Evolutionary conservation across 1,284 basidiomycete genomes (phyloP), one percentile per base, ranked within the genome.

Genomic region (Ganoderma lingzhi): DNA sequence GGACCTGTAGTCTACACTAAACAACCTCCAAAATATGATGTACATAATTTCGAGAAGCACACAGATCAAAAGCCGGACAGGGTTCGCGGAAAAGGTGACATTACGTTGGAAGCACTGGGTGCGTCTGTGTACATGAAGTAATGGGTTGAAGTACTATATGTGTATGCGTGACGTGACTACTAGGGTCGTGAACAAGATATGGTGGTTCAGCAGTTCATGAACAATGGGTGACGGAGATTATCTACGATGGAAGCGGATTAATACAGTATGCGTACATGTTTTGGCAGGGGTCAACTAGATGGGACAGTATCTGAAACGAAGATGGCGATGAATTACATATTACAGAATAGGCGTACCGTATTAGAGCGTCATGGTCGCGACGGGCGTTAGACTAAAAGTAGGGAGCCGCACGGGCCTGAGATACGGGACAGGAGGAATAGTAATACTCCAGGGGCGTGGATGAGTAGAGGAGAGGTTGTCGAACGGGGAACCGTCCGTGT

Each of bases 221-320:
- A 65, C 64, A 63, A 60, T 60, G 12, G 58, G 23, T 23, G 39
- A 48, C 45, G 58, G 19, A 19, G 45, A 60, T 55, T 71, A 71
- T 71, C 69, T 73, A 71, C 69, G 69, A 37, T 58, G 56, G 66
- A 19, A 56, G 62, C 58, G 51, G 65, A 68, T 69, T 67, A 70
- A 66, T 69, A 73, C 71, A 73, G 58, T 73, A 73, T 53, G 63
- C 30, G 39, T 73, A 73, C 71, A 73, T 17, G 63, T 32, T 65
- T 56, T 39, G 60, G 66, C 35, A 44, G 53, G 30, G 23, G 17
- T 14, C 32, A 39, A 55, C 53, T 67, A 65, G 53, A 58, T 60
- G 62, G 28, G 17, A 66, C 55, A 32, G 61, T 66, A 66, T 66
- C 53, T 65, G 66, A 28, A 42, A 37, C n/a, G 62, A 17, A 62